phyloP scores from a whole-genome alignment of 2,329 filamentous ascomycete species.

The Hymenoscyphus occultus region DNA sequence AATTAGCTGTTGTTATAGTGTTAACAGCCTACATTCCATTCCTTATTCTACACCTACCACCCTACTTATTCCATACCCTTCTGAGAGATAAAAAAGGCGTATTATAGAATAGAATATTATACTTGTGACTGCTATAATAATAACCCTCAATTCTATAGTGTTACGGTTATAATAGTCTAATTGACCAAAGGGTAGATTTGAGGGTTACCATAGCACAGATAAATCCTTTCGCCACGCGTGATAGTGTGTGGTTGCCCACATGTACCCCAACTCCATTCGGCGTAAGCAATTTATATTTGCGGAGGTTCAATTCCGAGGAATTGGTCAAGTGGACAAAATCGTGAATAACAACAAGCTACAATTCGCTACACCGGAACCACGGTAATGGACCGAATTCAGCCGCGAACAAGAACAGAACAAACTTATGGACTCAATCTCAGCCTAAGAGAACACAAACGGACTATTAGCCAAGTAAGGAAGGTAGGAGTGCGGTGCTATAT shows the following conservation, averaged over 20 bases:
- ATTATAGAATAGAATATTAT: too few species aligned
- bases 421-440: not conserved
- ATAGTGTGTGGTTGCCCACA: not conserved
- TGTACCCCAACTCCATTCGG: not conserved
- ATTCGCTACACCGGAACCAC: not conserved
- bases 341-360: not conserved
- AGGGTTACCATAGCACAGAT: too few species aligned
- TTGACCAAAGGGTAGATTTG: too few species aligned
- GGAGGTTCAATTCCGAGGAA: not conserved
- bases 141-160: too few species aligned
- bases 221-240: not conserved
- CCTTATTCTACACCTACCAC: too few species aligned
- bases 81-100: too few species aligned
- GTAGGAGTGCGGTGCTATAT: not conserved
- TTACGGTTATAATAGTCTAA: too few species aligned
- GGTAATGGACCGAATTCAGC: slow-evolving; percentile 2
- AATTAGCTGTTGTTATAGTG: too few species aligned
- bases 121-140: too few species aligned
- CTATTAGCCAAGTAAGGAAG: not conserved
- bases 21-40: too few species aligned
- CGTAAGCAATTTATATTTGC: not conserved
- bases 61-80: too few species aligned
- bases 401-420: not conserved
- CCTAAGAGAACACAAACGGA: not conserved
- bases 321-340: not conserved